Evolutionary conservation across 805 yeast genomes (phyloP), one percentile per base, ranked within the genome.

Genomic region (Saccharomycopsis guyanensis): DNA sequence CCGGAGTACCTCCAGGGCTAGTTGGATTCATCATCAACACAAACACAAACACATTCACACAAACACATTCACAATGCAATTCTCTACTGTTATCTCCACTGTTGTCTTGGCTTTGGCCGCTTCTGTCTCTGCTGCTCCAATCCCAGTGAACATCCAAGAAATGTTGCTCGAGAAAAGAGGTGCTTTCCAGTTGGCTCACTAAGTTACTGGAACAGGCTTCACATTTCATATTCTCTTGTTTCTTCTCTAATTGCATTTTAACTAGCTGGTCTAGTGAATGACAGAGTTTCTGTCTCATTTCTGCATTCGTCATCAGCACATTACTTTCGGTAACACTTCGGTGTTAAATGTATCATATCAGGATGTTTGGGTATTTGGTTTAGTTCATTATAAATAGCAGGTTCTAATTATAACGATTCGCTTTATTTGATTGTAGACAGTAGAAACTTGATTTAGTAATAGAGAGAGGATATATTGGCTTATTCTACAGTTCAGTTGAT

Each of bases 81-180:
- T 40, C 43, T 40, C 43, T 31, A 29, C 43, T 29, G 15, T 27
- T 40, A 35, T 39, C 35, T 25, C 51, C 25, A 22, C 37, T 32
- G 36, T 31, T 40, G 37, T 29, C 18, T n/a, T n/a, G n/a, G 13
- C 37, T 32, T 40, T 40, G 20, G 35, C 31, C 24, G 43, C 43
- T n/a, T n/a, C n/a, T 4, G 27, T 27, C 15, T 40, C 43, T 40
- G 43, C 43, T 40, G 43, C 43, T 31, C 43, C 43, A 40, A 40
- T 40, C 24, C 43, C 43, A 10, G 27, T 40, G 37, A 40, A 40
- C n/a, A 22, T 40, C 25, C 43, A 40, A 40, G 43, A 40, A 40
- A 13, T 15, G 13, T 27, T 40, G 6, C 13, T 40, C 22, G 43
- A 40, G 23, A 40, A 31, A 31, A 24, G 43, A 40, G 13, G 13